Evolutionary conservation across 441 rosid species (phyloP), one percentile per base, ranked within the genome.

Genomic region (Mallotus repandus): DNA sequence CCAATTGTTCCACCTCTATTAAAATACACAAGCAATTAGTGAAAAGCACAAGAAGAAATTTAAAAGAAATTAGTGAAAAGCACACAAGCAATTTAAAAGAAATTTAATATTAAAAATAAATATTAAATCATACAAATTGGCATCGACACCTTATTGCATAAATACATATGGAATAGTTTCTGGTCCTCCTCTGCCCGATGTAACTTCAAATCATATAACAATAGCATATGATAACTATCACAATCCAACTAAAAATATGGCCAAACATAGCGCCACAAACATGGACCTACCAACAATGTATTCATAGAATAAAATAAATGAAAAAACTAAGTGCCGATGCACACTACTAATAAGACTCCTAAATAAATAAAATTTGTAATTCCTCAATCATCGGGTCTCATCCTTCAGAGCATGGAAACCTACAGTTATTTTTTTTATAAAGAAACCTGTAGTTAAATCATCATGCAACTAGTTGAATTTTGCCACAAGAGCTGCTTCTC

Each of bases 391-490:
- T 81, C 98, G 94, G 67, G 89, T 87, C 82, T 96, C 98, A 68
- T 96, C 99, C 83, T 96, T 98, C 71, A 96, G 78, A 65, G 90
- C 92, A 61, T 97, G 97, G 98, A 96, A 96, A 71, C n/a, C n/a
- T n/a, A n/a, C n/a, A n/a, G n/a, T n/a, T n/a, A n/a, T n/a, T n/a
- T n/a, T n/a, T n/a, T n/a, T n/a, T n/a, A n/a, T n/a, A n/a, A n/a
- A n/a, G n/a, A n/a, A n/a, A n/a, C 97, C 99, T 62, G 98, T 89
- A 4, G 86, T 86, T 74, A 96, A 88, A 83, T 96, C 99, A n/a
- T 94, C 98, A 2, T 88, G 83, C 79, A 96, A 82, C 89, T 92
- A 93, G 70, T 69, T 77, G 86, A 90, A 94, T 82, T 96, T 96
- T 4, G 84, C 97, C 74, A 94, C 92, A 6, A 96, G 86, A n/a